phyloP scores from a whole-genome alignment of 441 rosid species.

The Croton setiger region DNA sequence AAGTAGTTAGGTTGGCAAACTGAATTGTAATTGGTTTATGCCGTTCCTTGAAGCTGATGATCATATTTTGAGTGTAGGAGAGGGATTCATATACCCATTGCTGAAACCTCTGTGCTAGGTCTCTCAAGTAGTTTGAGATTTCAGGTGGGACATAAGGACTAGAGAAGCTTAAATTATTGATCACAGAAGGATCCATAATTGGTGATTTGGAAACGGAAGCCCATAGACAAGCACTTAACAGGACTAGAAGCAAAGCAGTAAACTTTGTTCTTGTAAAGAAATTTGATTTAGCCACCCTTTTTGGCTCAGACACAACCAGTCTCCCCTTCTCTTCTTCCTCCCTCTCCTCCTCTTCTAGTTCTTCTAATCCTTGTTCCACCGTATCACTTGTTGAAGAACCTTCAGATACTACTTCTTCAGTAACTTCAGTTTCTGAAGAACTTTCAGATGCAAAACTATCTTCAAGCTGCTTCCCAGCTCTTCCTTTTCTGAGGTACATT shows the following conservation, averaged over 20 bases:
- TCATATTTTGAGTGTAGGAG: slow-evolving; percentile 33
- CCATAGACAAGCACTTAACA: slow-evolving; percentile 38
- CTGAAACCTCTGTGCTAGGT: slow-evolving; percentile 39
- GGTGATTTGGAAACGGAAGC: slow-evolving; percentile 35
- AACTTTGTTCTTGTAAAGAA: slow-evolving; percentile 43
- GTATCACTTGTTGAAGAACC: slow-evolving; percentile 29
- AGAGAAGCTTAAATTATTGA: slow-evolving; percentile 31
- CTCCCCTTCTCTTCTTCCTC: slow-evolving; percentile 28
- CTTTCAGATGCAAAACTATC: slow-evolving; percentile 49
- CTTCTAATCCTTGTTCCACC: slow-evolving; percentile 15
- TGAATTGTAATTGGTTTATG: slow-evolving; percentile 32
- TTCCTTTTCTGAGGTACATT: slow-evolving; percentile 31
- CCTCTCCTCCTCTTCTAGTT: not conserved
- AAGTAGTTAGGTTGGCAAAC: slow-evolving; percentile 52
- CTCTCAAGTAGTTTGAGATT: slow-evolving; percentile 31
- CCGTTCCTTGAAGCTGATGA: slow-evolving; percentile 36
- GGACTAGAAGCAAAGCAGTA: slow-evolving; percentile 36
- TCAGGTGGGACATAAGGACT: slow-evolving; percentile 41
- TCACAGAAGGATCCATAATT: slow-evolving; percentile 23
- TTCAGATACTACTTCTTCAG: slow-evolving; percentile 37
- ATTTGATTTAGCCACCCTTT: slow-evolving; percentile 29
- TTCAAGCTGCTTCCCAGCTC: slow-evolving; percentile 45
- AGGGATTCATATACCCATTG: slow-evolving; percentile 37
- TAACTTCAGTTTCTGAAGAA: slow-evolving; percentile 50
- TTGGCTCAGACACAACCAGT: slow-evolving; percentile 27